Evolutionary conservation across 768 basidiomycete genomes (phyloP), one percentile per base, ranked within the genome.

Genomic region (Collybia sordida): DNA sequence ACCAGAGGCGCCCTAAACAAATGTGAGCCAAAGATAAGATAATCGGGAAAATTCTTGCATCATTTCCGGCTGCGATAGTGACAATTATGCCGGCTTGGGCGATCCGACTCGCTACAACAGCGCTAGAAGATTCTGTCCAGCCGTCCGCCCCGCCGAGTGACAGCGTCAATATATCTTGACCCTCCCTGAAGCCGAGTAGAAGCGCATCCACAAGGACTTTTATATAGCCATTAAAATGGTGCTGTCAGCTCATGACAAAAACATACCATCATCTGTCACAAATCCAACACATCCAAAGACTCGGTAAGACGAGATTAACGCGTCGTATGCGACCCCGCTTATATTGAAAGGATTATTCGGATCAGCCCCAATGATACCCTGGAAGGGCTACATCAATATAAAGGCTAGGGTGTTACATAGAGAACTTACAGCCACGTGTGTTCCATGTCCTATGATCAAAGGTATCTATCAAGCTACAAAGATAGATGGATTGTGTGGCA

Each of bases 361-460:
- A 51, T 82, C 67, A n/a, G 82, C 81, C n/a, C 80, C 85, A 47
- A 86, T 75, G 59, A 86, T 85, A 12, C 83, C 86, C 64, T 72
- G 49, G 7, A 19, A 11, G 4, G 42, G 62, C 59, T 31, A 18
- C 38, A 40, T 43, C 21, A n/a, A 25, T 15, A 42, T 1, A 25
- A 2, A 22, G 22, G 3, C 12, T 14, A 11, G 6, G 23, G n/a
- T 6, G 15, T 25, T 24, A 23, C 18, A 21, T 36, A 7, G n/a
- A 18, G 19, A 21, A 53, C 63, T 62, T 57, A 78, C 78, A 14
- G 75, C 74, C 25, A 83, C 81, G 56, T 83, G 82, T 1, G 81
- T 82, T 35, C 81, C 81, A 52, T 79, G 76, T 15, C 74, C 73
- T 51, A 58, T 45, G 18, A 39, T 31, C 24, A 5, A 19, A 22